These are phyloP conservation scores for Coemansia sp. DNA, from an alignment of 192 early-diverging fungal genomes.

Conservation along the genomic window DNA sequence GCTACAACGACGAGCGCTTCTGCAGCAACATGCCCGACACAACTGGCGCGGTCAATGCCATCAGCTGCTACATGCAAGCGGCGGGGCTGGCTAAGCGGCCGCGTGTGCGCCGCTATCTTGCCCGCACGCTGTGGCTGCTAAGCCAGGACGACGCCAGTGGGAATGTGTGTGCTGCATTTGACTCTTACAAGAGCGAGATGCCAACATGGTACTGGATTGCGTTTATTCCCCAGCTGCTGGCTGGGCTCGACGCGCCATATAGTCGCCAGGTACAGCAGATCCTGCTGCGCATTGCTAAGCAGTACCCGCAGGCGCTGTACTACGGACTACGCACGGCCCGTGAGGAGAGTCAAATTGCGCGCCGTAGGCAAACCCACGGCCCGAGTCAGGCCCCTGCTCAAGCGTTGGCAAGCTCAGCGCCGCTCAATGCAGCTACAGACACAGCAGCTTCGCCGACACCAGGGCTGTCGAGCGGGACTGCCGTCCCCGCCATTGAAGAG, in stretches of 20 bases:
- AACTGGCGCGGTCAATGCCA: slow-evolving; percentile 80
- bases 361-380: slow-evolving; percentile 41
- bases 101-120: slow-evolving; percentile 85
- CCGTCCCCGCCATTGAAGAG: slow-evolving; percentile 73
- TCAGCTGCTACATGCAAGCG: slow-evolving; percentile 96
- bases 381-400: not conserved
- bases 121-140: slow-evolving; percentile 93
- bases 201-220: slow-evolving; percentile 98
- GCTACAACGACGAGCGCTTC: slow-evolving; percentile 92
- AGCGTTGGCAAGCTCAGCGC: not conserved
- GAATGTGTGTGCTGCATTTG: slow-evolving; percentile 76
- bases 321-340: slow-evolving; percentile 91
- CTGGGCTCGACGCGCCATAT: slow-evolving; percentile 74
- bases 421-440: not conserved
- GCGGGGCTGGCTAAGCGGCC: slow-evolving; percentile 83
- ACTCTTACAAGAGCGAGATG: slow-evolving; percentile 86
- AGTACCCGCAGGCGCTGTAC: slow-evolving; percentile 83
- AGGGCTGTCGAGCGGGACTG: slow-evolving; percentile 8
- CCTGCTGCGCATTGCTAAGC: slow-evolving; percentile 91
- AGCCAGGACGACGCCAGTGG: slow-evolving; percentile 80
- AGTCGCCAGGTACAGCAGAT: slow-evolving; percentile 74
- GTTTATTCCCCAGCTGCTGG: slow-evolving; percentile 93
- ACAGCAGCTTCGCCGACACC: not conserved
- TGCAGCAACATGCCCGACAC: slow-evolving; percentile 80
- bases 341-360: slow-evolving; percentile 78